Conservation (phyloP, 2,329 filamentous ascomycete genomes). For the Coleophoma eucalyptorum region DNA sequence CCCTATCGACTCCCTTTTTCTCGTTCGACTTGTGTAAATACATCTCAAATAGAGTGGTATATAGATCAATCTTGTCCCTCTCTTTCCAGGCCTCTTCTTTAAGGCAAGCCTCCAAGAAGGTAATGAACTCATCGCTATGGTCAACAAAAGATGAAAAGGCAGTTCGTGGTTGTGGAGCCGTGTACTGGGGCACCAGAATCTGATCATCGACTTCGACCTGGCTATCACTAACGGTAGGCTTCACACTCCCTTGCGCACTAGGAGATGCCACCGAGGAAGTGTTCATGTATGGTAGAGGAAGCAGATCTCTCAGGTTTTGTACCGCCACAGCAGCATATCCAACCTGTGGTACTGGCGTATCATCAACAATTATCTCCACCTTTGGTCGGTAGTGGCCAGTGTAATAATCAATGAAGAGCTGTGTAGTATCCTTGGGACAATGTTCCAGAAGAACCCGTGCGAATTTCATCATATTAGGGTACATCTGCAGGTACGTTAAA, state of each 20-base stretch:
- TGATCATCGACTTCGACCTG: constrained; percentile 44
- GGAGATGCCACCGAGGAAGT: constrained; percentile 53
- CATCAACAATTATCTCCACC: constrained; percentile 44
- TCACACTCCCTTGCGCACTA: constrained; percentile 43
- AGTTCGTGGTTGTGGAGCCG: constrained; percentile 75
- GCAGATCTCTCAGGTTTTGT: constrained; percentile 78
- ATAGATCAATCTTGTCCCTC: constrained; percentile 78
- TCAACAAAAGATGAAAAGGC: constrained; percentile 97
- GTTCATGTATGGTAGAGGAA: constrained; percentile 84
- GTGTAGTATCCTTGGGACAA: constrained; percentile 76
- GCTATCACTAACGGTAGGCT: constrained; percentile 49
- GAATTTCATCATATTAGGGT: constrained; percentile 90
- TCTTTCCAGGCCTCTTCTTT: constrained; percentile 66
- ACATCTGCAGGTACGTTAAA: constrained; percentile 51
- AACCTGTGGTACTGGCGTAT: constrained; percentile 13
- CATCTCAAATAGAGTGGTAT: constrained; percentile 97
- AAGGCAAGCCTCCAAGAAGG: constrained; percentile 86
- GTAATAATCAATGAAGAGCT: constrained; percentile 92
- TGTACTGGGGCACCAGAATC: constrained; percentile 54
- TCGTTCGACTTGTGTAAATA: constrained; percentile 85
- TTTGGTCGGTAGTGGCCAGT: constrained; percentile 78
- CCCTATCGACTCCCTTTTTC: constrained; percentile 65
- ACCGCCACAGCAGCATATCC: constrained; percentile 52
- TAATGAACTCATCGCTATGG: constrained; percentile 85
- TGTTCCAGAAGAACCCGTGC: constrained; percentile 86